Percentiles rank a stretch among this genome's conserved stretches.
phyloP scores from a whole-genome alignment of 306 rosid genomes.

The Oxytropis ochrocephala region DNA sequence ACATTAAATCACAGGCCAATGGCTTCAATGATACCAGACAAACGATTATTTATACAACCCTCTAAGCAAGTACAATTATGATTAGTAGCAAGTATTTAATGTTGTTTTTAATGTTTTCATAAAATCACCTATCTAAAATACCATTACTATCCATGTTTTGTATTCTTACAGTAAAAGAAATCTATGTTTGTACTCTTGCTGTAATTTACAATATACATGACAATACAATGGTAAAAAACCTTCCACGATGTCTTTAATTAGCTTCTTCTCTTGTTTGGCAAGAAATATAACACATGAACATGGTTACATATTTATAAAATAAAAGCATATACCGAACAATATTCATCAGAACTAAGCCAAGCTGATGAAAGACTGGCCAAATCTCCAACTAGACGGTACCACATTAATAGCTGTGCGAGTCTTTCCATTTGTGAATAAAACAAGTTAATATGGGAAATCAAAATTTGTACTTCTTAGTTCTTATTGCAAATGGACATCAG shows the following conservation, averaged over 20 bases:
- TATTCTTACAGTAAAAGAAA: too few species aligned
- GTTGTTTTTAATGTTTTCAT: too few species aligned
- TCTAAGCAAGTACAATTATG: too few species aligned
- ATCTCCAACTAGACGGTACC: slow-evolving; percentile 44
- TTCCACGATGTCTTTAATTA: not conserved
- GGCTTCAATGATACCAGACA: slow-evolving; percentile 17
- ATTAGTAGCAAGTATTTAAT: too few species aligned
- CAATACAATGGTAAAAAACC: too few species aligned
- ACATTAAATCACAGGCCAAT: slow-evolving; percentile 19
- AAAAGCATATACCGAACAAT: not conserved
- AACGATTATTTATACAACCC: too few species aligned
- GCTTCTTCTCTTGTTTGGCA: not conserved
- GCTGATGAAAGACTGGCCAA: slow-evolving; percentile 50
- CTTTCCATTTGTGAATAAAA: slow-evolving; percentile 25
- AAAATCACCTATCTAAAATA: too few species aligned
- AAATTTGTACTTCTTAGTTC: too few species aligned
- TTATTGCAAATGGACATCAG: not conserved
- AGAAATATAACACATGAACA: not conserved
- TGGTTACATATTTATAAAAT: not conserved
- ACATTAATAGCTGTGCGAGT: slow-evolving; percentile 27
- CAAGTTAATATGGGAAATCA: not conserved
- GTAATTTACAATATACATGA: too few species aligned
- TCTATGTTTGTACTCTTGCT: too few species aligned
- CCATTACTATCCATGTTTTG: too few species aligned
- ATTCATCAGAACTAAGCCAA: slow-evolving; percentile 20